Evolutionary conservation across 1,139 yeast genomes (phyloP).

Genomic region (Pneumocystis jirovecii): DNA sequence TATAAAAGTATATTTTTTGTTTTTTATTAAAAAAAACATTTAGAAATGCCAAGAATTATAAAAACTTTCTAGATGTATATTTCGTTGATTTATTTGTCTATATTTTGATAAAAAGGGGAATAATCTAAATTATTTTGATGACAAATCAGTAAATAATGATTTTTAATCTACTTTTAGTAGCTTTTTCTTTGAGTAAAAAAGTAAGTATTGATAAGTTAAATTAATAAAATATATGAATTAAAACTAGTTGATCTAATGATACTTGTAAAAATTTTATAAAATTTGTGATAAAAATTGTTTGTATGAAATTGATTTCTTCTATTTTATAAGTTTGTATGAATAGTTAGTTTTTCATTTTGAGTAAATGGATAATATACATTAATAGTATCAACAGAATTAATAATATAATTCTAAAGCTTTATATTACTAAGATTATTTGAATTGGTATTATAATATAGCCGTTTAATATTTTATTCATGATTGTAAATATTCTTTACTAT

Average conservation of each 20-base stretch:
- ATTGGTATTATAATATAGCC: neutral
- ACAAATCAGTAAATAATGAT: too few species aligned
- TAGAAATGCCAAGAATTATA: too few species aligned
- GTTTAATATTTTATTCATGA: neutral
- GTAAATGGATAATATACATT: neutral
- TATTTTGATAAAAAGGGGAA: too few species aligned
- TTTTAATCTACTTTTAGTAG: too few species aligned
- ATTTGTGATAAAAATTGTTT: neutral
- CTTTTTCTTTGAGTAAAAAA: neutral
- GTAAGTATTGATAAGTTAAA: neutral
- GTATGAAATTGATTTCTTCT: neutral
- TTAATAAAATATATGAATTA: neutral
- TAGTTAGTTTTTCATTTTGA: neutral
- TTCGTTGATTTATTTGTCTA: neutral
- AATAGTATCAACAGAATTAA: neutral
- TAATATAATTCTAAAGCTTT: neutral
- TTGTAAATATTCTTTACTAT: neutral
- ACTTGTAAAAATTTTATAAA: neutral
- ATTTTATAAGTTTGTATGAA: neutral
- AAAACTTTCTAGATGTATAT: too few species aligned
- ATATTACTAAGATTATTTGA: neutral
- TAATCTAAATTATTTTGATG: too few species aligned
- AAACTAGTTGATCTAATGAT: neutral
- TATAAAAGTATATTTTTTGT: neutral
- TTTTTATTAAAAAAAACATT: neutral